phyloP scores from a whole-genome alignment of 2,329 filamentous ascomycete species.

The Colletotrichum falcatum region DNA sequence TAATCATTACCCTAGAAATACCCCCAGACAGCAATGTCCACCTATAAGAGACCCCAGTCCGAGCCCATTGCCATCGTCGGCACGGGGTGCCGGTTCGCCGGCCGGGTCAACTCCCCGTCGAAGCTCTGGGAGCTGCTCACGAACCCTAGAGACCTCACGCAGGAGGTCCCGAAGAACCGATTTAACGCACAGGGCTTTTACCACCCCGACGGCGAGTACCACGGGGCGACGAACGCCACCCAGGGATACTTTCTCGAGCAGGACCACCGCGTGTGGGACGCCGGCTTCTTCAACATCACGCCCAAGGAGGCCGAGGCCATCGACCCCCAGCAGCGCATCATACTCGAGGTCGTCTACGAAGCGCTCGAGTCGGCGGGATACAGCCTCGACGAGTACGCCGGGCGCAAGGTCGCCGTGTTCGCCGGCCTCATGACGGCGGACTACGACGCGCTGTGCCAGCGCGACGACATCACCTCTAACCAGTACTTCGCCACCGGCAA shows the following conservation, averaged over 20 bases:
- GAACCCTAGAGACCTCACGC: conserved; percentile 43
- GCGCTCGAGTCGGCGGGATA: conserved; percentile 46
- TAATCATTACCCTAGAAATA: conserved; percentile 37
- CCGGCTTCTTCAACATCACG: conserved; percentile 55
- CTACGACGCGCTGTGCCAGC: conserved; percentile 46
- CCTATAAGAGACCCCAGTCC: conserved; percentile 37
- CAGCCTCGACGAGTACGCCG: conserved; percentile 36
- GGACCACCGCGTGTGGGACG: conserved; percentile 51
- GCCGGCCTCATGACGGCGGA: conserved; percentile 46
- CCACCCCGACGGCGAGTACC: conserved; percentile 44
- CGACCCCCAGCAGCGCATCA: conserved; percentile 50
- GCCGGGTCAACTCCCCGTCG: conserved; percentile 49
- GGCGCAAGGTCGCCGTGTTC: conserved; percentile 42
- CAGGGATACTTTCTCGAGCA: conserved; percentile 42
- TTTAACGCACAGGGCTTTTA: conserved; percentile 45
- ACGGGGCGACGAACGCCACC: conserved; percentile 36
- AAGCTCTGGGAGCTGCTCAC: conserved; percentile 55
- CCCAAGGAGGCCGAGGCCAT: conserved; percentile 47
- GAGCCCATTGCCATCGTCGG: conserved; percentile 58
- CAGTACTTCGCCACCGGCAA: conserved; percentile 51
- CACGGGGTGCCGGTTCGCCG: conserved; percentile 54
- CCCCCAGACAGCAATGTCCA: conserved; percentile 38
- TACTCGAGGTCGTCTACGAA: conserved; percentile 53
- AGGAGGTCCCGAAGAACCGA: conserved; percentile 42
- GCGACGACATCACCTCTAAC: conserved; percentile 45